Percentiles rank a stretch among this genome's conserved stretches.
phyloP scores from a whole-genome alignment of 2,329 filamentous ascomycete species.

The Nemania sp. region DNA sequence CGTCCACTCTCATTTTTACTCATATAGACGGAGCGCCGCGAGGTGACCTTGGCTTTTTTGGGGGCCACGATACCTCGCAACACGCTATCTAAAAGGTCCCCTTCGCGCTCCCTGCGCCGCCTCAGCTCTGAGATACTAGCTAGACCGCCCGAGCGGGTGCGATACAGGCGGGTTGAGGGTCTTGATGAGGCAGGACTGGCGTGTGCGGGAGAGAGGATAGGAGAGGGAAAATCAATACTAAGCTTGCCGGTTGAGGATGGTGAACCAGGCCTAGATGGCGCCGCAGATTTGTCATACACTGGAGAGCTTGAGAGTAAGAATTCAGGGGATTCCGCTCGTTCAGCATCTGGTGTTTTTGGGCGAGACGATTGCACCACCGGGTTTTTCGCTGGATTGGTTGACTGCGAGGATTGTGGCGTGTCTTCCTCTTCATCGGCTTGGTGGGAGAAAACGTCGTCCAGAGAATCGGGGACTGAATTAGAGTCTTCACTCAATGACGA shows the following conservation, averaged over 20 bases:
- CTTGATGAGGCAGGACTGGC: constrained; percentile 5
- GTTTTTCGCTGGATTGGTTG: too few species aligned
- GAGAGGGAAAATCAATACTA: constrained; percentile 9
- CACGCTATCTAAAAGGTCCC: constrained; percentile 41
- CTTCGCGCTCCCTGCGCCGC: constrained; percentile 33
- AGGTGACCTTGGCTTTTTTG: background rate
- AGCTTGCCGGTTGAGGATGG: constrained; percentile 13
- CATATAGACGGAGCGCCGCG: constrained; percentile 39
- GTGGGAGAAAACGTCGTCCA: constrained; percentile 25
- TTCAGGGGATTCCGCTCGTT: constrained; percentile 1
- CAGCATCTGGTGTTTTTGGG: constrained; percentile 13
- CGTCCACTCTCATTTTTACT: constrained; percentile 44
- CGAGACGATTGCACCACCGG: constrained; percentile 19
- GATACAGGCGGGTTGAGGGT: constrained; percentile 30
- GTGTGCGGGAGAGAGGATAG: constrained; percentile 1
- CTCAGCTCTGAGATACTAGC: constrained; percentile 31
- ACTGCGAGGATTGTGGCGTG: constrained; percentile 26
- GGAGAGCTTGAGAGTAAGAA: constrained; percentile 1
- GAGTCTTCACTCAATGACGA: constrained; percentile 27
- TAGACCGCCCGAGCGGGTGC: constrained; percentile 36
- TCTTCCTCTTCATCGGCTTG: constrained; percentile 26
- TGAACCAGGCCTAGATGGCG: too few species aligned
- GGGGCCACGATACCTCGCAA: constrained; percentile 43
- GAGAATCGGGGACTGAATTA: constrained; percentile 13
- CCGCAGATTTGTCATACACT: too few species aligned